A percentile compares a stretch with the other conserved stretches of the same genome.
Conservation (phyloP, 2,329 filamentous ascomycete species). For the Pseudocercospora pini-densiflorae region DNA sequence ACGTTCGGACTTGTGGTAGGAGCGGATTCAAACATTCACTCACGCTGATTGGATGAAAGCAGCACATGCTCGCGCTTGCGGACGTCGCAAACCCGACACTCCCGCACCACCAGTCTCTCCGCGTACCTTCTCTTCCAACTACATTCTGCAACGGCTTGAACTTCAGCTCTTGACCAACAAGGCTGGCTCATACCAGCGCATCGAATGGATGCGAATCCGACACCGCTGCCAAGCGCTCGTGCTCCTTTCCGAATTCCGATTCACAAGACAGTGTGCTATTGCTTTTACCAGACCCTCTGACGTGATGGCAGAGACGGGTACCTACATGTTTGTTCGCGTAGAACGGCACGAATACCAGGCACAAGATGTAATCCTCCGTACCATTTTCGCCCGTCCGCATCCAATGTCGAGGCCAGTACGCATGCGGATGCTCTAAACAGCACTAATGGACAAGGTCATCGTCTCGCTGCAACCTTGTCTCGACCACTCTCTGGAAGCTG, state of each 20-base stretch:
- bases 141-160: background rate
- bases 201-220: background rate
- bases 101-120: background rate
- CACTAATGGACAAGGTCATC: background rate
- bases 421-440: conserved; percentile 2
- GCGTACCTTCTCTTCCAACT: background rate
- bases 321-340: background rate
- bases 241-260: too few relatives aligned
- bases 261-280: too few relatives aligned
- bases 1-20: background rate
- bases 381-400: background rate
- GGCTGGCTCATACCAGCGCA: background rate
- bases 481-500: background rate
- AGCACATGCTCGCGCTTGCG: background rate
- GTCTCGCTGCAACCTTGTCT: background rate
- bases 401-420: background rate
- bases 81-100: background rate
- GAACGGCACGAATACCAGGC: background rate
- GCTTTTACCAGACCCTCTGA: background rate
- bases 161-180: background rate
- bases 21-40: background rate
- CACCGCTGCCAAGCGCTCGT: background rate
- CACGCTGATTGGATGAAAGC: background rate
- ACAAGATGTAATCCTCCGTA: background rate
- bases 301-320: background rate